A percentile compares a stretch with the other conserved stretches of the same genome.
These are phyloP conservation scores for Colletotrichum sp. DNA, from an alignment of 2,329 filamentous ascomycete genomes.

Conservation along the genomic window DNA sequence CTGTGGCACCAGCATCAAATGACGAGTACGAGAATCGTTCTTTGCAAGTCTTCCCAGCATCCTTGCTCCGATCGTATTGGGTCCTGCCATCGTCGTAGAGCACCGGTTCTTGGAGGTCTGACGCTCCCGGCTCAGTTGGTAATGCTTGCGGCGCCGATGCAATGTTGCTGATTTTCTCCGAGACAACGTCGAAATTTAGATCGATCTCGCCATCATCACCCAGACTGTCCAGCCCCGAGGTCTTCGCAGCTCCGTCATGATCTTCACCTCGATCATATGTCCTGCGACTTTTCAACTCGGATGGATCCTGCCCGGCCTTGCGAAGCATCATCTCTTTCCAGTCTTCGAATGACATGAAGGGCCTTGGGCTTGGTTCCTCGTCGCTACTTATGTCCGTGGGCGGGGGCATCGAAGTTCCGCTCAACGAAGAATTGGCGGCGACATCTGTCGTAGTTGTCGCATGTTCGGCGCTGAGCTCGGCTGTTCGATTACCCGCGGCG, in stretches of 20 bases:
- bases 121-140: conserved; percentile 4
- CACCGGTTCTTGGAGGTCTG: conserved; percentile 43
- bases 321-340: conserved; percentile 96
- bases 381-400: background rate
- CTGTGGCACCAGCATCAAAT: conserved; percentile 93
- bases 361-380: conserved; percentile 35
- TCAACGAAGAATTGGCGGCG: background rate
- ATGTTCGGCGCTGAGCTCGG: background rate
- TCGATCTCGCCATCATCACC: conserved; percentile 89
- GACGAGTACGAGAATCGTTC: conserved; percentile 97
- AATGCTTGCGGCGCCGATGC: conserved; percentile 9
- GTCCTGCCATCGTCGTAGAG: conserved; percentile 53
- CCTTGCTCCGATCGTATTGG: conserved; percentile 76
- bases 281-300: conserved; percentile 67
- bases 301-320: conserved; percentile 74
- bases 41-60: conserved; percentile 97
- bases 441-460: conserved; percentile 21
- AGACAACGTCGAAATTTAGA: conserved; percentile 57
- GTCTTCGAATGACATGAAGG: conserved; percentile 96
- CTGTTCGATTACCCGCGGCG: background rate
- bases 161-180: conserved; percentile 42
- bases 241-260: conserved; percentile 54
- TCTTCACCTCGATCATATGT: conserved; percentile 54
- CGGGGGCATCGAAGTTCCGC: background rate
- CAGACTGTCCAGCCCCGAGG: conserved; percentile 75